Base-by-base conservation (phyloP, 768 basidiomycete species). In the Leccinum longicurvipes region DNA sequence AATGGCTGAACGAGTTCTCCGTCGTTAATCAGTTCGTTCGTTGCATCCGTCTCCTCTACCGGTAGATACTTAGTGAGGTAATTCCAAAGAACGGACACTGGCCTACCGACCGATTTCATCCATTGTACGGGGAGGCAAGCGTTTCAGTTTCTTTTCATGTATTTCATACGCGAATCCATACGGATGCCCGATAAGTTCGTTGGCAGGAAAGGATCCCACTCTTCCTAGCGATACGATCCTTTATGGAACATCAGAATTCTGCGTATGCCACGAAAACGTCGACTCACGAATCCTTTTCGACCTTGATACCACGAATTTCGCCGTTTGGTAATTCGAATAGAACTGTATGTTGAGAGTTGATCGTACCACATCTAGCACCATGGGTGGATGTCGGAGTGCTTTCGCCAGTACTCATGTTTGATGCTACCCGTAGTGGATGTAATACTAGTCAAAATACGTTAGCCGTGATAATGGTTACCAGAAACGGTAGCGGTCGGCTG, bases 21-120 rank as follows among this genome's bases (percentile, higher is more conserved):
- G 58, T 96, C 94, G 63, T 90, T 89, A 23, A 99, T 99, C 4
- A 93, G 80, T 66, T 99, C 94, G 64, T 99, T 99, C 4, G 94
- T 99, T 2, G 95, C 96, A 50, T 90, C 89, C 12, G 95, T 98
- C 65, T 98, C 96, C 84, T 95, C 96, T 96, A 63, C 10, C 34
- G 34, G 17, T 10, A 9, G 15, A 50, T 28, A 17, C 17, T 69
- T 10, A 57, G 36, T 21, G 25, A 27, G 48, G 51, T 10, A 8
- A 52, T 27, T 48, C 48, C 7, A 48, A 12, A 36, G 39, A 6
- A 57, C 14, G 50, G 53, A 51, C 14, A 54, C 19, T 28, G 25
- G 56, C 34, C 51, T 54, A 62, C 63, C 47, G 72, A 92, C 93
- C 92, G 63, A 94, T 79, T 73, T 95, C 93, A 65, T 87, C 82